A percentile compares a stretch with the other conserved stretches of the same genome.
These are phyloP conservation scores for Auriscalpium vulgare DNA, from an alignment of 768 basidiomycete species.

Conservation along the genomic window DNA sequence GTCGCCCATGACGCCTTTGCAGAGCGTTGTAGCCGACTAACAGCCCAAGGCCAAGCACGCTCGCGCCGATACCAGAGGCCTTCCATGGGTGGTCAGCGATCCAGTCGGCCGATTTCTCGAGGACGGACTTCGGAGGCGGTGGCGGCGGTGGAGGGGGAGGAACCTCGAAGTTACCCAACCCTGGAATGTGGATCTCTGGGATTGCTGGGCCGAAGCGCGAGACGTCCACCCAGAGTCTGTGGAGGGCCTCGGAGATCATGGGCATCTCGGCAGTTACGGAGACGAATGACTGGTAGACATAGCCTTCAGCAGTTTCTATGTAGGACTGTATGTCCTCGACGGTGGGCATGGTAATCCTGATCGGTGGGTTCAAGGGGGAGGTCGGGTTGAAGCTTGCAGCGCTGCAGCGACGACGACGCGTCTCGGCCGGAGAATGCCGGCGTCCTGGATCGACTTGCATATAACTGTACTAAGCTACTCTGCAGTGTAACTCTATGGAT, in stretches of 20 bases:
- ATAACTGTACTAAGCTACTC: no score
- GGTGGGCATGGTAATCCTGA: conserved; percentile 6
- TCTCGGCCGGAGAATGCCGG: no score
- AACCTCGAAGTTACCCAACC: conserved; percentile 64
- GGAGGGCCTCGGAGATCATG: conserved; percentile 53
- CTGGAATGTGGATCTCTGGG: conserved; percentile 50
- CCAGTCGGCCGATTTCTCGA: conserved; percentile 45
- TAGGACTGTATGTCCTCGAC: conserved; percentile 11
- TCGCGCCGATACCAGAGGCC: conserved; percentile 43
- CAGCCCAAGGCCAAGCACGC: conserved; percentile 54
- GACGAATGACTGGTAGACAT: conserved; percentile 48
- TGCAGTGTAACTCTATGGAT: no score
- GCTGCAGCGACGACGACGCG: no score
- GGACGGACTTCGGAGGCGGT: conserved; percentile 35
- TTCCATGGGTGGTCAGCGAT: conserved; percentile 53
- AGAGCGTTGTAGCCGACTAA: conserved; percentile 45
- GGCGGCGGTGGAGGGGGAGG: conserved; percentile 60
- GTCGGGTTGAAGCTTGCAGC: no score
- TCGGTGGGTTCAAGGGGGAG: not conserved
- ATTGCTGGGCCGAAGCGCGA: conserved; percentile 60
- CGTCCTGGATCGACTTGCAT: no score
- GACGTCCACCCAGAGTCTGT: conserved; percentile 72
- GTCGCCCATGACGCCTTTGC: not conserved
- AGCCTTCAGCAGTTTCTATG: conserved; percentile 64
- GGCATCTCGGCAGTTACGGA: conserved; percentile 54